phyloP scores from a whole-genome alignment of 805 yeast species.

The Blastobotrys peoriensis region DNA sequence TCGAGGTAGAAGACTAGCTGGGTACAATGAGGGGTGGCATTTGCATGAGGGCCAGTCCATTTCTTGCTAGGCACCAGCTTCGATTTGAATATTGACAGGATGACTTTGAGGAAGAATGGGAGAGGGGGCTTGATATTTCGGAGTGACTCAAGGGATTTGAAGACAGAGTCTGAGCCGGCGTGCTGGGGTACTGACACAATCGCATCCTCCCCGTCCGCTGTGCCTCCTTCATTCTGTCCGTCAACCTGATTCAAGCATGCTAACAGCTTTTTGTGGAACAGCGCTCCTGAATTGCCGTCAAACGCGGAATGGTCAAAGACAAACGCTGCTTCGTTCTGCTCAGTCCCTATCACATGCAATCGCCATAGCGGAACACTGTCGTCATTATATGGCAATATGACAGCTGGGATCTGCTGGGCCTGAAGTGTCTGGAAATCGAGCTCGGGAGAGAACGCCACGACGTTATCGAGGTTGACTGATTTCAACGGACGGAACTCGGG shows the following conservation, averaged over 20 bases:
- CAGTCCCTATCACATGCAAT: slow-evolving; percentile 11
- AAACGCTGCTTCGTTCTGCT: slow-evolving; percentile 11
- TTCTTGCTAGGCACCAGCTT: not conserved
- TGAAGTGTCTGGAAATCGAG: slow-evolving; percentile 2
- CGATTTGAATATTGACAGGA: not conserved
- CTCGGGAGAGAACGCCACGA: slow-evolving; percentile 10
- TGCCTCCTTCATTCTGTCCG: not conserved
- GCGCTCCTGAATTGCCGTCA: slow-evolving; percentile 23
- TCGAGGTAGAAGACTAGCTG: slow-evolving; percentile 5
- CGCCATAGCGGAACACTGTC: slow-evolving; percentile 18
- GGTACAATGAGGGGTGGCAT: slow-evolving; percentile 8
- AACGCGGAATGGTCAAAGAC: slow-evolving; percentile 20
- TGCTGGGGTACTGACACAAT: not conserved
- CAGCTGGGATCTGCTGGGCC: slow-evolving; percentile 3
- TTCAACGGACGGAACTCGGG: slow-evolving; percentile 3
- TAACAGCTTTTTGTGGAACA: slow-evolving; percentile 15
- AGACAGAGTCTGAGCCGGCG: not conserved
- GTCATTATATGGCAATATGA: slow-evolving; percentile 6
- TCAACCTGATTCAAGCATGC: slow-evolving; percentile 1
- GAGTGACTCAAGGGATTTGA: slow-evolving; percentile 6
- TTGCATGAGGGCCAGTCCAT: slow-evolving; percentile 11
- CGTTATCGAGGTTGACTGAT: slow-evolving; percentile 11
- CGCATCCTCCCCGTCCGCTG: not conserved
- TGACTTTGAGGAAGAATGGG: slow-evolving; percentile 1
- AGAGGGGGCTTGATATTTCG: slow-evolving; percentile 10